Conservation (phyloP, 2,329 filamentous ascomycete species). For the Drechmeria coniospora region DNA sequence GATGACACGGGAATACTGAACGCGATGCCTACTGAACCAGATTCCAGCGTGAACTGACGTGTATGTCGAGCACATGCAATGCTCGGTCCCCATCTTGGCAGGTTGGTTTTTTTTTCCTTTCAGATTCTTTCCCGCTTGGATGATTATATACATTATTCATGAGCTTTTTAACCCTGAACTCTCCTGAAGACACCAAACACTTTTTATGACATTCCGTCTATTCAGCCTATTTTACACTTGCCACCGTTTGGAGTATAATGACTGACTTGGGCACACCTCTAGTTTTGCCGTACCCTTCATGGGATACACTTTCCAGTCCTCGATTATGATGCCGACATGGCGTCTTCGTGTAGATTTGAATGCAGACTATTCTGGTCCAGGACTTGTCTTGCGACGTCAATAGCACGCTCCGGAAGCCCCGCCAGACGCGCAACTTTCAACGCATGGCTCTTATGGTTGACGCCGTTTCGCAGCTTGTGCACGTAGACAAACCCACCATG, state of each 20-base stretch:
- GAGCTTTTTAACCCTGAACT: constrained; percentile 57
- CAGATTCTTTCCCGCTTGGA: constrained; percentile 20
- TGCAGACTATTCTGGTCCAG: constrained; percentile 18
- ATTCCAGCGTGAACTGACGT: neutral
- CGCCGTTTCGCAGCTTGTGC: constrained; percentile 63
- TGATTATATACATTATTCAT: constrained; percentile 42
- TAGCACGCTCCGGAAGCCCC: constrained; percentile 58
- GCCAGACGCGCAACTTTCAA: constrained; percentile 87
- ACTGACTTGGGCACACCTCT: constrained; percentile 26
- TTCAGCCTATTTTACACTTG: constrained; percentile 6
- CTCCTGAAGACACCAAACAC: constrained; percentile 43
- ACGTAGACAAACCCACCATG: constrained; percentile 67
- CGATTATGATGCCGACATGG: too few species aligned
- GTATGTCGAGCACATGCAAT: neutral
- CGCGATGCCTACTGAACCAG: constrained; percentile 7
- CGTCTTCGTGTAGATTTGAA: too few species aligned
- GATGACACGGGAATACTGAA: constrained; percentile 16
- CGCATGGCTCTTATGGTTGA: constrained; percentile 80
- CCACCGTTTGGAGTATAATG: constrained; percentile 17
- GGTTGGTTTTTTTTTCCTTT: constrained; percentile 25
- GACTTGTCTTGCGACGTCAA: constrained; percentile 49
- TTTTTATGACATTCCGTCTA: constrained; percentile 36
- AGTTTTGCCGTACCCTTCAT: too few species aligned
- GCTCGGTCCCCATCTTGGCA: constrained; percentile 10
- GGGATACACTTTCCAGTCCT: too few species aligned